Evolutionary conservation across 2,329 filamentous ascomycete species (phyloP).

Genomic region (Penicillium polonicum): DNA sequence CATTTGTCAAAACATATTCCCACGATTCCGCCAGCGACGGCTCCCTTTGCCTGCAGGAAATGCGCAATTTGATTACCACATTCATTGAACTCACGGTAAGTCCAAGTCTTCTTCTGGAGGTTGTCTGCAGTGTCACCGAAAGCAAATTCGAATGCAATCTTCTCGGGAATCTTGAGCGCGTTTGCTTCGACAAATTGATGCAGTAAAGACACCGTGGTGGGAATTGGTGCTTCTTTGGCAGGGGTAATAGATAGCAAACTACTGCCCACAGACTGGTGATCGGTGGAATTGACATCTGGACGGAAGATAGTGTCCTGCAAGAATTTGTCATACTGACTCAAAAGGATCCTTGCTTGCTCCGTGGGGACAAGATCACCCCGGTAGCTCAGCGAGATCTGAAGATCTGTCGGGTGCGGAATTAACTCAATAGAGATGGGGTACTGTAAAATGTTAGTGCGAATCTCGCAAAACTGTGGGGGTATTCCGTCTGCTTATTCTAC

Average conservation of each 20-base stretch:
- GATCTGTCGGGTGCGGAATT: constrained; percentile 53
- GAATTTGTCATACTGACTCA: constrained; percentile 69
- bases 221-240: constrained; percentile 57
- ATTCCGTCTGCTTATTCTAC: constrained; percentile 12
- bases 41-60: constrained; percentile 54
- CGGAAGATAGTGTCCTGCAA: constrained; percentile 59
- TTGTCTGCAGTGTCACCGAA: constrained; percentile 51
- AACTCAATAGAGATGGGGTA: constrained; percentile 81
- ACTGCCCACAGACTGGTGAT: constrained; percentile 35
- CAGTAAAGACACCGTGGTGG: constrained; percentile 60
- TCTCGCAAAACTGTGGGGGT: background rate
- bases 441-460: constrained; percentile 27
- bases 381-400: constrained; percentile 67
- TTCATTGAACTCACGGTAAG: constrained; percentile 68
- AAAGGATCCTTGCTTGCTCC: constrained; percentile 65
- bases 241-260: constrained; percentile 62
- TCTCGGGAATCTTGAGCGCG: constrained; percentile 56
- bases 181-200: constrained; percentile 76
- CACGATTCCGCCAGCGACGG: constrained; percentile 61
- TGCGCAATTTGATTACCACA: constrained; percentile 72
- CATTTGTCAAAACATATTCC: constrained; percentile 83
- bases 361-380: constrained; percentile 63
- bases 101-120: constrained; percentile 61
- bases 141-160: constrained; percentile 73
- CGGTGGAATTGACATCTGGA: constrained; percentile 43